Conservation (phyloP, 257 asterid genomes). For the Solanum clarkiae region DNA sequence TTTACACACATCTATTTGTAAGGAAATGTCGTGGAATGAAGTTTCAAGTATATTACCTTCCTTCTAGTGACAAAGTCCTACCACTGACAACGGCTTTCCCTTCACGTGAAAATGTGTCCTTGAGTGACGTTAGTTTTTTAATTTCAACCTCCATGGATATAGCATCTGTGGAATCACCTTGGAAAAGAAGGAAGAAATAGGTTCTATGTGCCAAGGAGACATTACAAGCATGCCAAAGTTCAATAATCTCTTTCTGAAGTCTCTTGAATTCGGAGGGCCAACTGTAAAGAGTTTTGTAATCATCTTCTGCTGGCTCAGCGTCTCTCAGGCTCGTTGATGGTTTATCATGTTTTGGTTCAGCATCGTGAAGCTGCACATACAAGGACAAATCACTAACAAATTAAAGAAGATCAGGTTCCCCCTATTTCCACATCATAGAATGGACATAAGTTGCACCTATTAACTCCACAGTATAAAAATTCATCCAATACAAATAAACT, state of each 20-base stretch:
- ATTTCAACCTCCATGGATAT: constrained; percentile 68
- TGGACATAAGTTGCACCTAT: not conserved
- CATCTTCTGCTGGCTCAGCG: constrained; percentile 7
- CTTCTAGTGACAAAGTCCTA: constrained; percentile 31
- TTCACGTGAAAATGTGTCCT: constrained; percentile 41
- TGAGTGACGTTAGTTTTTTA: constrained; percentile 48
- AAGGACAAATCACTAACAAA: not conserved
- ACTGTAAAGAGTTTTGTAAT: not conserved
- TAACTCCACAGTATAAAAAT: not conserved
- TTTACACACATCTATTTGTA: not conserved
- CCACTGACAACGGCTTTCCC: constrained; percentile 36
- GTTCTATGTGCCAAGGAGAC: constrained; percentile 59
- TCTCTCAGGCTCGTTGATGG: constrained; percentile 3
- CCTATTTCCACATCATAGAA: not conserved
- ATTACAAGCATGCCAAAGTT: constrained; percentile 60
- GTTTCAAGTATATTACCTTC: constrained; percentile 29
- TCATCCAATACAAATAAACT: not conserved
- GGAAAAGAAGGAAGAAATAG: constrained; percentile 55
- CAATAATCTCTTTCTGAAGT: constrained; percentile 41
- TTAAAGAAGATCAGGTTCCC: not conserved
- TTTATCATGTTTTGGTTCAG: constrained; percentile 8
- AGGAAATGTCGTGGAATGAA: not conserved
- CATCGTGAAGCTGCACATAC: constrained; percentile 12
- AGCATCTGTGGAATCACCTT: constrained; percentile 47
- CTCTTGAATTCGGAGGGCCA: constrained; percentile 57